Evolutionary conservation across 192 early-diverging fungal species (phyloP).

Genomic region (Rhizophagus sp.): DNA sequence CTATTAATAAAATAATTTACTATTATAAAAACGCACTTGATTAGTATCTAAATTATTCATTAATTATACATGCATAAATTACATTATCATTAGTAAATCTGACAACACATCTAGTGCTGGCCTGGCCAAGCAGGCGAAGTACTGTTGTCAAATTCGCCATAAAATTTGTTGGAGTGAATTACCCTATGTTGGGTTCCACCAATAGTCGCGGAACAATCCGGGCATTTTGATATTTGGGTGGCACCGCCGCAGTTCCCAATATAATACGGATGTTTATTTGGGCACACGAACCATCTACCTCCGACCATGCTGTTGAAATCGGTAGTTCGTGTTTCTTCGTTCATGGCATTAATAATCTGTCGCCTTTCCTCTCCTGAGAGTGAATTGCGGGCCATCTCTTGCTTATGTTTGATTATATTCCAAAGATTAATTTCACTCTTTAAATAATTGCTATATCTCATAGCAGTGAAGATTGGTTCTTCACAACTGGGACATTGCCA

Average conservation of each 20-base stretch:
- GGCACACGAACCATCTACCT: slow-evolving; percentile 45
- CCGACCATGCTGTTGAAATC: slow-evolving; percentile 34
- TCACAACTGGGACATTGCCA: slow-evolving; percentile 44
- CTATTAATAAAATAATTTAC: no score
- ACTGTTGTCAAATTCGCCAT: slow-evolving; percentile 44
- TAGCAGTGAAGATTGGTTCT: slow-evolving; percentile 31
- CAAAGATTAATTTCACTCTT: slow-evolving; percentile 35
- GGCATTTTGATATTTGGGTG: slow-evolving; percentile 36
- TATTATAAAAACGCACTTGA: no score
- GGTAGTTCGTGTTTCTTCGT: slow-evolving; percentile 17
- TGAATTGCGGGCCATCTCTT: slow-evolving; percentile 29
- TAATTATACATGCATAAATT: no score
- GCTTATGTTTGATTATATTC: slow-evolving; percentile 38
- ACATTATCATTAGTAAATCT: background rate
- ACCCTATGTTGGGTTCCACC: slow-evolving; percentile 38
- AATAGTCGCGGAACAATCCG: slow-evolving; percentile 33
- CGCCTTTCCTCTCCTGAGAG: slow-evolving; percentile 31
- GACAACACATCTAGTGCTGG: slow-evolving; percentile 9
- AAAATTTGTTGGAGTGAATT: slow-evolving; percentile 36
- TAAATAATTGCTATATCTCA: slow-evolving; percentile 36
- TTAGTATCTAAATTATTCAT: no score
- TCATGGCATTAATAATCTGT: slow-evolving; percentile 41
- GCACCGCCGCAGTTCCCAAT: slow-evolving; percentile 48
- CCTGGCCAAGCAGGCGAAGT: slow-evolving; percentile 39
- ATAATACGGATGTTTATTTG: slow-evolving; percentile 44